Percentiles rank a stretch among this genome's conserved stretches.
phyloP scores from a whole-genome alignment of 2,329 filamentous ascomycete species.

The Pseudogymnoascus sp. region DNA sequence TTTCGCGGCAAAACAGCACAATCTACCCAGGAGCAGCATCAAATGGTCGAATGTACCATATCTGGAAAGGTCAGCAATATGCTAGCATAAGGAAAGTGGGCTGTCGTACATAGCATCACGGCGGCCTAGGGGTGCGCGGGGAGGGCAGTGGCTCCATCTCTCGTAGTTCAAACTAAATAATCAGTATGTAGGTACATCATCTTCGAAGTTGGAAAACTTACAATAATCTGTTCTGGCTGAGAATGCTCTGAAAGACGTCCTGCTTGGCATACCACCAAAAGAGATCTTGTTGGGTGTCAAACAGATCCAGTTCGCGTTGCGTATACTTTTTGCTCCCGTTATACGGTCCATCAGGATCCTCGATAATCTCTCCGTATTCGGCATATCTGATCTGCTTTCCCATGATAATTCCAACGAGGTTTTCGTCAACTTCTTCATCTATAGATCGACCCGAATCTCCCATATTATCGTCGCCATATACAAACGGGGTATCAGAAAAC shows the following conservation, averaged over 20 bases:
- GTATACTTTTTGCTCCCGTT: constrained; percentile 18
- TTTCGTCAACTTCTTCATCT: constrained; percentile 41
- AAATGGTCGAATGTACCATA: constrained; percentile 88
- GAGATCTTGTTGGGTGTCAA: constrained; percentile 74
- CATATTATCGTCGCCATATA: constrained; percentile 10
- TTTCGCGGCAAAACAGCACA: constrained; percentile 68
- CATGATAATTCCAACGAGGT: constrained; percentile 48
- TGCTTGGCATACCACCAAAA: constrained; percentile 97
- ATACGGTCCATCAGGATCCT: constrained; percentile 14
- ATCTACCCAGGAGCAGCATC: constrained; percentile 69
- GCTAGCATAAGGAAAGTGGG: not conserved
- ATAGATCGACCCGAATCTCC: constrained; percentile 18
- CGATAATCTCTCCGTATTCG: constrained; percentile 41
- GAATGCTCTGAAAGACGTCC: constrained; percentile 81
- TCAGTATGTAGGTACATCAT: not conserved
- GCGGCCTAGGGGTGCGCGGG: constrained; percentile 69
- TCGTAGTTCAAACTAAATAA: constrained; percentile 53
- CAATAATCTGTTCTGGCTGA: constrained; percentile 80
- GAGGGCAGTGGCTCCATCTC: constrained; percentile 79
- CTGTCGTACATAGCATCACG: constrained; percentile 59
- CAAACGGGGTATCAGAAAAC: not conserved
- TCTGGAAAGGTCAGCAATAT: constrained; percentile 34
- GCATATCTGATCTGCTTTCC: constrained; percentile 52
- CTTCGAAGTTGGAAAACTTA: constrained; percentile 40
- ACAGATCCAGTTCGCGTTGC: constrained; percentile 62